These are phyloP conservation scores for Ophiostoma australiae DNA, from an alignment of 2,329 filamentous ascomycete genomes.

Conservation along the genomic window DNA sequence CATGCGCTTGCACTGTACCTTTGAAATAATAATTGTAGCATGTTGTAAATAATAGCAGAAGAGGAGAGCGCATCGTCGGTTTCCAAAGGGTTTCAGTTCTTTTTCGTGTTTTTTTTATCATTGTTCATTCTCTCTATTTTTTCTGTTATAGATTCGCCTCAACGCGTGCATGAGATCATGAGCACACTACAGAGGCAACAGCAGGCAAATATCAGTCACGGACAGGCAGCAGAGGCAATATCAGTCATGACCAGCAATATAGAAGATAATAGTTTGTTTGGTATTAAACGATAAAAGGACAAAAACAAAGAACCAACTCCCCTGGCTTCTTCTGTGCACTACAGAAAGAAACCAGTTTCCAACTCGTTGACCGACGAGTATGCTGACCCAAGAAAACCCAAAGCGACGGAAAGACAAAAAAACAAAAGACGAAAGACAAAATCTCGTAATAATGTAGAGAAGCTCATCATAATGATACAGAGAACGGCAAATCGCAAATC, in stretches of 20 bases:
- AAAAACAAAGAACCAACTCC: background rate
- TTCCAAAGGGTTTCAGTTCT: too few relatives aligned
- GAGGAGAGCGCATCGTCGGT: too few relatives aligned
- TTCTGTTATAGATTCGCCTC: too few relatives aligned
- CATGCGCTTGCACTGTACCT: too few relatives aligned
- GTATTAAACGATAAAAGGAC: background rate
- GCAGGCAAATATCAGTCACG: background rate
- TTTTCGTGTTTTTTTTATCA: too few relatives aligned
- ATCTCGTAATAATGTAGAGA: too few relatives aligned
- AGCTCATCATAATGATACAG: background rate
- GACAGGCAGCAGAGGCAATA: background rate
- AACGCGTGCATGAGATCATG: too few relatives aligned
- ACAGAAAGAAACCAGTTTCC: background rate
- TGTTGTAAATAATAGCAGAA: too few relatives aligned
- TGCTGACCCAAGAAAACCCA: background rate
- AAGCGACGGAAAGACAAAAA: background rate
- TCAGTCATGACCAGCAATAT: background rate
- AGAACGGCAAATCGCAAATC: background rate
- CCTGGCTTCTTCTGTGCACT: background rate
- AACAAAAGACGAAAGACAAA: too few relatives aligned
- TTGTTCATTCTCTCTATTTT: too few relatives aligned
- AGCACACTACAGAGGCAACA: background rate
- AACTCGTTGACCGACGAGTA: background rate
- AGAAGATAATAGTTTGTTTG: background rate
- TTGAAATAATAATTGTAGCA: too few relatives aligned